Conservation (phyloP, 176 grass and related monocot species). For the Cymbopogon citratus region DNA sequence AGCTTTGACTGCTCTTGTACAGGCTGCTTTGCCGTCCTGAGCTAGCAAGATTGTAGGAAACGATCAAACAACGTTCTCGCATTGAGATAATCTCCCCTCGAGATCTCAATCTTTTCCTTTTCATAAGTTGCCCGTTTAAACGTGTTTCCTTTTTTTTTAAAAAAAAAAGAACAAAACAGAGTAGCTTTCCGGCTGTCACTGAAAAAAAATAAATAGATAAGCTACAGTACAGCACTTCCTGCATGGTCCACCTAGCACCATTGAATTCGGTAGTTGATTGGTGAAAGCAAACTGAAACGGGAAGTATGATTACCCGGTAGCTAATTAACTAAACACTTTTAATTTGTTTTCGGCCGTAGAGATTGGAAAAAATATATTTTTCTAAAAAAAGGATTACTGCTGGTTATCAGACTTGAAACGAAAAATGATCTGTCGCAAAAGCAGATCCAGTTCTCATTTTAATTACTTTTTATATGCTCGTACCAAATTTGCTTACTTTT, state of each 20-base stretch:
- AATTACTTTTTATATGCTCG: neutral
- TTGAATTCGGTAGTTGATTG: neutral
- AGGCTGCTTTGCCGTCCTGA: neutral
- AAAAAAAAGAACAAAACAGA: too few species aligned
- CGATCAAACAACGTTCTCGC: neutral
- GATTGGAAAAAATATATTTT: neutral
- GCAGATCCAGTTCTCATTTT: neutral
- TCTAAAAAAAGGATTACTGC: neutral
- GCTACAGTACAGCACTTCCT: neutral
- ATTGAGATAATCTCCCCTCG: neutral
- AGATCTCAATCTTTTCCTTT: neutral
- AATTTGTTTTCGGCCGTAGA: neutral
- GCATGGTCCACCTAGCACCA: neutral
- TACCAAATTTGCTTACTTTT: neutral
- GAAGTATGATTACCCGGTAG: neutral
- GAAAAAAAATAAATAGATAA: neutral
- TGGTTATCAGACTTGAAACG: neutral
- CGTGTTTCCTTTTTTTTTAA: neutral
- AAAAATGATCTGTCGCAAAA: neutral
- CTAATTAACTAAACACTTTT: neutral
- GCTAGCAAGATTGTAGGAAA: neutral
- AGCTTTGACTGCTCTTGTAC: neutral
- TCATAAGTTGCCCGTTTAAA: neutral
- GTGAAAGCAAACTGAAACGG: neutral
- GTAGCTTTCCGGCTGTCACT: neutral